A percentile compares a stretch with the other conserved stretches of the same genome.
Evolutionary conservation across 1,284 basidiomycete genomes (phyloP).

Genomic region (Ganoderma leucocontextum): DNA sequence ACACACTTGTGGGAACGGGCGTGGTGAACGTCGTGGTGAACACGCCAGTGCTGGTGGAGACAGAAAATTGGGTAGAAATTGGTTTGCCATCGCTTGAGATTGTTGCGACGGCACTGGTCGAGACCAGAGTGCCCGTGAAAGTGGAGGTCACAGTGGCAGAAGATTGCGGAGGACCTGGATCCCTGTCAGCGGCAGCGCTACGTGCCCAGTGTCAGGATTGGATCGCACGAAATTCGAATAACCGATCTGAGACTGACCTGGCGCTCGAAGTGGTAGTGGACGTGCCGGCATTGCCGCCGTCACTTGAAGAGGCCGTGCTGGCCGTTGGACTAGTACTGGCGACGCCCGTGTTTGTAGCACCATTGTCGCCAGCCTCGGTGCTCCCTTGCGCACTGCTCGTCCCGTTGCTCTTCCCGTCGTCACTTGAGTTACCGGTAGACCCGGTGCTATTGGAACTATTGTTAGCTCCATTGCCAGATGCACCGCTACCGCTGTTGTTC

Average conservation of each 20-base stretch:
- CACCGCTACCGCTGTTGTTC: neutral
- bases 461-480: neutral
- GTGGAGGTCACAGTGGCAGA: conserved; percentile 16
- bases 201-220: neutral
- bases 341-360: neutral
- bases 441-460: neutral
- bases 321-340: neutral
- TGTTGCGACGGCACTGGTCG: conserved; percentile 16
- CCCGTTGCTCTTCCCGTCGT: neutral
- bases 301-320: neutral
- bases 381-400: neutral
- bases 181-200: neutral
- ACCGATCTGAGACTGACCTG: neutral
- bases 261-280: neutral
- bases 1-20: conserved; percentile 7
- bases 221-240: neutral
- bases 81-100: conserved; percentile 14
- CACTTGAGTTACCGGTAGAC: neutral
- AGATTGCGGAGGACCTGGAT: neutral
- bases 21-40: conserved; percentile 22
- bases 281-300: neutral
- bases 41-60: conserved; percentile 21
- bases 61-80: conserved; percentile 16
- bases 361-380: neutral
- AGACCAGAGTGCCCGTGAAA: conserved; percentile 8